Percentiles rank a stretch among this genome's conserved stretches.
Evolutionary conservation across 495 filamentous ascomycete species (phyloP).

Genomic region (Penicillium coffeae): DNA sequence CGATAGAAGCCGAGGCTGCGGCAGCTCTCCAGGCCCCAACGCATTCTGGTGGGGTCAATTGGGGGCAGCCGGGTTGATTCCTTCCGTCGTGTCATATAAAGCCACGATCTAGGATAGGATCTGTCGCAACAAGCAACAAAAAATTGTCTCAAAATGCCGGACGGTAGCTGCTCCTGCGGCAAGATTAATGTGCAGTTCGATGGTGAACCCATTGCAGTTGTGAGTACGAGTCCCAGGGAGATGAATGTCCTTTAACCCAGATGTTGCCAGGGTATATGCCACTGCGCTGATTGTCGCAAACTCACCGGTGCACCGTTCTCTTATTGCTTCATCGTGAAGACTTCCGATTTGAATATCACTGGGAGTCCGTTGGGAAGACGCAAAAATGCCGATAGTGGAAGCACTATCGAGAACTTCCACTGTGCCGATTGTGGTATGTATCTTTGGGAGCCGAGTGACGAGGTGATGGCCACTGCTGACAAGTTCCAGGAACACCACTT

Average conservation of each 20-base stretch:
- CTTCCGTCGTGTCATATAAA: no score
- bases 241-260: neutral
- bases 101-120: no score
- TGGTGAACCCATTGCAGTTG: slow-evolving; percentile 21
- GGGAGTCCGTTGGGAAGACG: slow-evolving; percentile 29
- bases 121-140: no score
- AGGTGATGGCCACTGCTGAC: slow-evolving; percentile 7
- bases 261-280: slow-evolving; percentile 29
- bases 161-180: slow-evolving; percentile 31
- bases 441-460: neutral
- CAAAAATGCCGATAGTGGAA: slow-evolving; percentile 36
- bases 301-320: slow-evolving; percentile 21
- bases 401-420: slow-evolving; percentile 31
- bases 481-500: slow-evolving; percentile 29
- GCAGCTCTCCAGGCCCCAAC: no score
- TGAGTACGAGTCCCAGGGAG: slow-evolving; percentile 7
- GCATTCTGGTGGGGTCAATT: no score
- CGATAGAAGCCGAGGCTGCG: no score
- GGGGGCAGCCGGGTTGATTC: no score
- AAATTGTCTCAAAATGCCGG: slow-evolving; percentile 27
- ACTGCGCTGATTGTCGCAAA: slow-evolving; percentile 41
- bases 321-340: slow-evolving; percentile 27
- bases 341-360: slow-evolving; percentile 19
- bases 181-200: slow-evolving; percentile 24
- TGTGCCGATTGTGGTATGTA: slow-evolving; percentile 37